phyloP scores from a whole-genome alignment of 2,329 filamentous ascomycete genomes.

The Clarireedia homoeocarpa region DNA sequence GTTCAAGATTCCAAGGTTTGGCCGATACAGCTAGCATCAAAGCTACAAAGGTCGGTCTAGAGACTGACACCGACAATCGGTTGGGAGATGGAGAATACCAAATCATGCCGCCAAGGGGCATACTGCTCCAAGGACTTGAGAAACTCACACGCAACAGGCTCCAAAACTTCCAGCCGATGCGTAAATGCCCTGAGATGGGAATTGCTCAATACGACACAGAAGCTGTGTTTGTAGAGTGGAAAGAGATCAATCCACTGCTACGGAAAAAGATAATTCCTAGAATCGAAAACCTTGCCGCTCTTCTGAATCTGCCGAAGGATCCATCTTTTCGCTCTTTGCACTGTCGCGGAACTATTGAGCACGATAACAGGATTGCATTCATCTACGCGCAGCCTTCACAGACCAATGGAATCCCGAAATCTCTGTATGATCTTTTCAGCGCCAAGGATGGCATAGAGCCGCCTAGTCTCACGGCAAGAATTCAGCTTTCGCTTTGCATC shows the following conservation, averaged over 20 bases:
- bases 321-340: conserved; percentile 12
- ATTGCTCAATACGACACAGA: conserved; percentile 11
- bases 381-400: not conserved
- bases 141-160: not conserved
- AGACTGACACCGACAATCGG: not conserved
- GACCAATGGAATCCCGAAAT: not conserved
- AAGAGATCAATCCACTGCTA: conserved; percentile 5
- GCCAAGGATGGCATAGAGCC: not conserved
- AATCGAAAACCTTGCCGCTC: conserved; percentile 11
- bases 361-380: not conserved
- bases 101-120: not conserved
- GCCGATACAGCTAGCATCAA: not conserved
- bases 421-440: not conserved
- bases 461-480: conserved; percentile 7
- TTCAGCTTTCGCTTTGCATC: conserved; percentile 12
- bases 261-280: conserved; percentile 10
- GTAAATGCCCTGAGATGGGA: conserved; percentile 4
- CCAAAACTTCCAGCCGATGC: not conserved
- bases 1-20: not conserved
- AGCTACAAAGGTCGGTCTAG: not conserved
- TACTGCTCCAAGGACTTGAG: not conserved
- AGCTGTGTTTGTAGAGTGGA: conserved; percentile 15
- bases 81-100: too few relatives aligned
- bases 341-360: conserved; percentile 2
- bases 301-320: conserved; percentile 9